phyloP scores from a whole-genome alignment of 257 asterid species.

The Petunia axillaris region DNA sequence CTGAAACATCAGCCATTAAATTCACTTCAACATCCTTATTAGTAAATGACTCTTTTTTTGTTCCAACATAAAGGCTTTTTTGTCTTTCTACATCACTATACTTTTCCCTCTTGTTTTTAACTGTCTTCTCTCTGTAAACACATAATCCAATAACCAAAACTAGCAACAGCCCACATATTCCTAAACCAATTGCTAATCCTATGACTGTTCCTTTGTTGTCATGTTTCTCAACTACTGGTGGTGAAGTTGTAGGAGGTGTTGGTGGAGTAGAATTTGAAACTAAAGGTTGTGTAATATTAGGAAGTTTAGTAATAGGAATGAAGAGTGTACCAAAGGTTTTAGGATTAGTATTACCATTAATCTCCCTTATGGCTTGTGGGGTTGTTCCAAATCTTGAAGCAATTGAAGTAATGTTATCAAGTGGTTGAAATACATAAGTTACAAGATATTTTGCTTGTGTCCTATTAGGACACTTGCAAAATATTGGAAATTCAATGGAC shows the following conservation, averaged over 20 bases:
- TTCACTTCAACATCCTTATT: constrained; percentile 56
- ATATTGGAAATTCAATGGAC: constrained; percentile 58
- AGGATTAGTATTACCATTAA: constrained; percentile 49
- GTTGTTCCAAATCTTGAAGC: constrained; percentile 61
- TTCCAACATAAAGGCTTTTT: constrained; percentile 26
- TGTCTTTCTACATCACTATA: constrained; percentile 48
- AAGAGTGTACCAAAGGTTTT: constrained; percentile 57
- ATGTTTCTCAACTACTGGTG: background rate
- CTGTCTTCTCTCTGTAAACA: constrained; percentile 46
- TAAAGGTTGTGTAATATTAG: constrained; percentile 59
- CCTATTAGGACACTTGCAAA: constrained; percentile 73
- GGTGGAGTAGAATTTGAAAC: constrained; percentile 27
- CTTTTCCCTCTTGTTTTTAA: constrained; percentile 32
- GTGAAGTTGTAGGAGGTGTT: background rate
- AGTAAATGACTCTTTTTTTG: constrained; percentile 32
- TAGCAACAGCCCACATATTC: constrained; percentile 53
- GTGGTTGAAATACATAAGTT: constrained; percentile 69
- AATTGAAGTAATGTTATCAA: constrained; percentile 51
- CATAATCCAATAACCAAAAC: constrained; percentile 47
- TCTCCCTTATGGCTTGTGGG: constrained; percentile 42
- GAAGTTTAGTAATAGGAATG: constrained; percentile 69
- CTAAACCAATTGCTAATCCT: constrained; percentile 69
- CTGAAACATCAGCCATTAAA: constrained; percentile 90
- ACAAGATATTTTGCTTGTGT: constrained; percentile 49
- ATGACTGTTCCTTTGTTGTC: constrained; percentile 55